Evolutionary conservation across 257 asterid genomes (phyloP), one percentile per base, ranked within the genome.

Genomic region (Gynochthodes officinalis): DNA sequence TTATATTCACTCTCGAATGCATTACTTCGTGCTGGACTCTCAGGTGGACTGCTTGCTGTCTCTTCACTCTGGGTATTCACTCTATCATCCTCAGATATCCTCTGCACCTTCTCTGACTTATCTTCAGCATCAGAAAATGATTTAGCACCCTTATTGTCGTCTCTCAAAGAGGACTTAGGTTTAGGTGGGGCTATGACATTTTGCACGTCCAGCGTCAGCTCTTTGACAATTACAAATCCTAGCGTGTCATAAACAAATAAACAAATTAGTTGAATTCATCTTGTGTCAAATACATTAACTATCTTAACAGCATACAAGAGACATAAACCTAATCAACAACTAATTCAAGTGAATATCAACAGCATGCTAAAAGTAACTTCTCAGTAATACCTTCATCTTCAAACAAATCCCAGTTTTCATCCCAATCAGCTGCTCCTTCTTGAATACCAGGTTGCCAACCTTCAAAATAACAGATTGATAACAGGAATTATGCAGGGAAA

Each of bases 381-480:
- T 67, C 48, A 46, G 54, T 18, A 18, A 58, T 87, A 95, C 99
- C 99, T 89, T 90, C 96, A 77, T 90, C 95, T 76, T 90, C 98
- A 75, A 95, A 89, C 85, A 85, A 86, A 81, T 92, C 99, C 99
- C 99, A 92, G 64, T 71, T 86, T 82, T 89, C 98, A 77, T 95
- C 94, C 99, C 98, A 95, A 78, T 95, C 99, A 82, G 98, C 98
- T 64, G 96, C 92, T 75, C 89, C 83, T 76, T 80, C 94, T 89
- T 82, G 93, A 73, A 95, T 80, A 75, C 99, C 99, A 77, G 87
- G 83, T 85, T 95, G 99, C 99, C 98, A 95, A 79, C 99, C 99
- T 95, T 74, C 40, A 80, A 39, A 32, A 64, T 39, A 55, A 54
- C 49, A 5, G 55, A 14, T 54, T 23, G 40, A 43, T 23, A 58